A percentile compares a stretch with the other conserved stretches of the same genome.
Evolutionary conservation across 768 basidiomycete genomes (phyloP).

Genomic region (Clavulina sp.): DNA sequence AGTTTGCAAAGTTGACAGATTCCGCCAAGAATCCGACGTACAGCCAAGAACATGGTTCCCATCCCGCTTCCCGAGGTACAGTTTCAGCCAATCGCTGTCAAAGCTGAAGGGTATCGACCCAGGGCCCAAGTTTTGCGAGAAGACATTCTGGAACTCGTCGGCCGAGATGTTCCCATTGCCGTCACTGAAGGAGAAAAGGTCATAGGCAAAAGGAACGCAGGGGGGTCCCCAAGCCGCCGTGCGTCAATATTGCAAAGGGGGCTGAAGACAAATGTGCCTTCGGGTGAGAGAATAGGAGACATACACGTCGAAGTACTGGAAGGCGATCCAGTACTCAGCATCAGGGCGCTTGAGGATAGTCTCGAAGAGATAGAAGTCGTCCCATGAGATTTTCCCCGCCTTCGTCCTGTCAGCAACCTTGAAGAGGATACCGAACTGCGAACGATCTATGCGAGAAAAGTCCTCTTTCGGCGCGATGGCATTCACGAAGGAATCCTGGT

Average conservation of each 20-base stretch:
- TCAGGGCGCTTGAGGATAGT: slow-evolving; percentile 84
- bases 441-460: slow-evolving; percentile 67
- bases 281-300: slow-evolving; percentile 18
- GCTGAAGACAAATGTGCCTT: not conserved
- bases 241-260: not conserved
- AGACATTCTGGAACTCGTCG: slow-evolving; percentile 88
- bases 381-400: slow-evolving; percentile 72
- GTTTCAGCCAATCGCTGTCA: slow-evolving; percentile 89
- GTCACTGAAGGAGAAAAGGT: slow-evolving; percentile 34
- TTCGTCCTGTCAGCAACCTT: slow-evolving; percentile 67
- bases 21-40: slow-evolving; percentile 26
- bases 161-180: slow-evolving; percentile 83
- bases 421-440: slow-evolving; percentile 81
- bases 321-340: slow-evolving; percentile 93
- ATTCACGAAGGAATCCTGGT: slow-evolving; percentile 78
- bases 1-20: slow-evolving; percentile 4
- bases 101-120: slow-evolving; percentile 90
- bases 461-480: slow-evolving; percentile 84
- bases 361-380: slow-evolving; percentile 93
- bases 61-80: slow-evolving; percentile 87
- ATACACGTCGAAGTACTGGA: slow-evolving; percentile 90
- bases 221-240: not conserved
- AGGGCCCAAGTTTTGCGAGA: slow-evolving; percentile 57
- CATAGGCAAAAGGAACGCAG: not conserved
- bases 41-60: slow-evolving; percentile 85